Evolutionary conservation across 805 yeast species (phyloP), one percentile per base, ranked within the genome.

Genomic region (Candida incommunis): DNA sequence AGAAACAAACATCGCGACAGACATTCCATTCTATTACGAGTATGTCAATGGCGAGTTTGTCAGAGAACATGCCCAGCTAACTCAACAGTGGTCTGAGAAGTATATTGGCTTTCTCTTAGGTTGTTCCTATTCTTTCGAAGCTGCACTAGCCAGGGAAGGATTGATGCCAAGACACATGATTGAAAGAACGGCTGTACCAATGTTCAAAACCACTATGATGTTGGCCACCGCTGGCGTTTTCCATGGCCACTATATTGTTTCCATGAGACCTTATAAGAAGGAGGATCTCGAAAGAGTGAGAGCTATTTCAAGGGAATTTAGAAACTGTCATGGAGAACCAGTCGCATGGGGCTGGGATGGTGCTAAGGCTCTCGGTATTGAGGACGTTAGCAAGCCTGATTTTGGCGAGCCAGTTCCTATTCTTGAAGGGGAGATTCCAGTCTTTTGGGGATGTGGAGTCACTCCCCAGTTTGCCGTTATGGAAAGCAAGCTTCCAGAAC

Each of bases 401-500:
- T 66, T 55, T 50, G 70, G 71, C 4, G 67, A 64, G 15, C 31
- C 58, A 1, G 54, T 61, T 3, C 57, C 48, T 2, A 54, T 66
- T 16, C 50, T 49, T 7, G 60, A 53, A 0, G 68, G 56, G 40
- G 70, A 67, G 44, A 46, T 67, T 2, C 71, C 72, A 2, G 69
- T 66, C 2, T 67, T 68, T 45, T 68, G 71, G 71, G 71, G 63
- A 1, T 67, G 71, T 46, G 71, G 71, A 4, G 69, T 68, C 21
- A 66, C 71, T 7, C 68, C 71, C 3, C 69, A 66, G 46, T 40
- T 53, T 2, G 67, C 66, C 2, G 62, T 63, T 1, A 42, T 47
- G 44, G 43, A 37, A 31, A 22, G 44, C 11, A 40, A 40, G 4
- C 22, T 47, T 7, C 29, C 34, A 13, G 48, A 43, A 23, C 40